phyloP scores from a whole-genome alignment of 2,329 filamentous ascomycete genomes.

The Epichloe bromicola region DNA sequence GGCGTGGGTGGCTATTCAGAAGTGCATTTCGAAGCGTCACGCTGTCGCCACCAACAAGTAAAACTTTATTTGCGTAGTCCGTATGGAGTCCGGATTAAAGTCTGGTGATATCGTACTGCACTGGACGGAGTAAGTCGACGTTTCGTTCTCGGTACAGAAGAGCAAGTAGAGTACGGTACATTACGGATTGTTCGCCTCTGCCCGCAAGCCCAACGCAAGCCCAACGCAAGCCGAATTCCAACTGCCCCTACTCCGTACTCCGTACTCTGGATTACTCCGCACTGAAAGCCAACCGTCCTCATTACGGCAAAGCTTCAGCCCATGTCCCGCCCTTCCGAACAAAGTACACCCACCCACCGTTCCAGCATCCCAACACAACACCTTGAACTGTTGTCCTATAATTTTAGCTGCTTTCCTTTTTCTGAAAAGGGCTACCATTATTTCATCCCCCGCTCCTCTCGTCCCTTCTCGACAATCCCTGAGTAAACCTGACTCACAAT shows the following conservation, averaged over 20 bases:
- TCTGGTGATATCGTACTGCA: too few relatives aligned
- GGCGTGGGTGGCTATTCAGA: neutral
- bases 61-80: neutral
- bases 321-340: neutral
- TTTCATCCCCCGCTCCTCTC: neutral
- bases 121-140: too few relatives aligned
- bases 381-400: neutral
- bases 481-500: neutral
- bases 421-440: slow-evolving; percentile 1
- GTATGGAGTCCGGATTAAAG: neutral
- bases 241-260: too few relatives aligned
- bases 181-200: too few relatives aligned
- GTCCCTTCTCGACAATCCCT: neutral
- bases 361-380: neutral
- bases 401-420: neutral
- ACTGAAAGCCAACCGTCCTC: too few relatives aligned
- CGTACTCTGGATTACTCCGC: too few relatives aligned
- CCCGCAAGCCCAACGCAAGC: too few relatives aligned
- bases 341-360: neutral
- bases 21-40: neutral
- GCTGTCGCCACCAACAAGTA: neutral
- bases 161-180: too few relatives aligned
- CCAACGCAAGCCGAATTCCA: too few relatives aligned
- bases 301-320: too few relatives aligned
- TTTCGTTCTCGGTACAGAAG: too few relatives aligned